Percentiles rank a stretch among this genome's conserved stretches.
Conservation (phyloP, 108 stramenopile genomes). For the Aurantiochytrium sp. region DNA sequence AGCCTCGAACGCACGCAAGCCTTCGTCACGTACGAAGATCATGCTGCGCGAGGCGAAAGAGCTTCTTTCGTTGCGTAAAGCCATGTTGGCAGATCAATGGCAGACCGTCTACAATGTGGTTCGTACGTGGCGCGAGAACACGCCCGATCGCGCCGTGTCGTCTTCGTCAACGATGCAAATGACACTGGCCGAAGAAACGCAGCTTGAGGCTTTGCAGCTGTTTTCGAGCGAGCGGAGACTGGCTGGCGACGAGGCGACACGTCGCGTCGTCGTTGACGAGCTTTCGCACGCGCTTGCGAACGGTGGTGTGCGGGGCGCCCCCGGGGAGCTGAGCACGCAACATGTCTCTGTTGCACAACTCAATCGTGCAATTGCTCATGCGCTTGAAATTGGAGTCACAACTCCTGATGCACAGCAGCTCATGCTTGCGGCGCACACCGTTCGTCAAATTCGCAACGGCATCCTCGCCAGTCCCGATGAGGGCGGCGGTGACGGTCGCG, state of each 20-base stretch:
- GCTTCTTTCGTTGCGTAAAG: background rate
- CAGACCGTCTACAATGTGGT: background rate
- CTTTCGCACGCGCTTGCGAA: background rate
- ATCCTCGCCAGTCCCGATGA: background rate
- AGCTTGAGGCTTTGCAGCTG: background rate
- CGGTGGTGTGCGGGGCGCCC: background rate
- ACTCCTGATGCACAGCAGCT: conserved; percentile 4
- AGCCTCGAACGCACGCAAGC: background rate
- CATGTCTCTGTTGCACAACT: conserved; percentile 8
- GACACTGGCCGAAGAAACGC: background rate
- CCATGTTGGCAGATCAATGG: background rate
- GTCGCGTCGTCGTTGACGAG: background rate
- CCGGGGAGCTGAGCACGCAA: background rate
- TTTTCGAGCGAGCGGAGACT: background rate
- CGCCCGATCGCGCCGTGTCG: background rate
- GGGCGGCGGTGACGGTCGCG: background rate
- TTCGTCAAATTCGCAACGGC: conserved; percentile 7
- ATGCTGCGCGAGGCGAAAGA: background rate
- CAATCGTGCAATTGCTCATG: background rate
- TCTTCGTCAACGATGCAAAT: too few species aligned
- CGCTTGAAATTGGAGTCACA: background rate
- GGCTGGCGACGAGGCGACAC: background rate
- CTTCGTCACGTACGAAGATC: background rate
- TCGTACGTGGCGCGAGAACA: background rate
- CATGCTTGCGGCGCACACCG: background rate